Evolutionary conservation across 208 protist species (phyloP), one percentile per base, ranked within the genome.

Genomic region (Paratrypanosoma confusum): DNA sequence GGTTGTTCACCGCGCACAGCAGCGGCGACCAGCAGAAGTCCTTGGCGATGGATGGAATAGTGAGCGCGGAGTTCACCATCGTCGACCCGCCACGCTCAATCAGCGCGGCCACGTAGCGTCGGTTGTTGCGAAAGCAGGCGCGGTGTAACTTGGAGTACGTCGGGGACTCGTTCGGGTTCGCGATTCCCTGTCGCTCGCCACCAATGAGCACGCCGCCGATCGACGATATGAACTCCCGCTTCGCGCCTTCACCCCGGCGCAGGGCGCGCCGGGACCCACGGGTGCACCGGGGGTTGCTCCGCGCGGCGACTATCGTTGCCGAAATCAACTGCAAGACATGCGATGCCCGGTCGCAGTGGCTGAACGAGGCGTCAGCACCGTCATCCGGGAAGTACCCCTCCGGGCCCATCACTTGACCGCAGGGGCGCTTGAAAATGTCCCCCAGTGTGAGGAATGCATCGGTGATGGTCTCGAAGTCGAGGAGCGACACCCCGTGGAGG

Each of bases 1-100:
- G 74, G 60, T 91, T 91, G 73, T 93, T 93, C 40, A 89, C 80
- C 11, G 83, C 79, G 45, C 80, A 93, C 29, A 93, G 48, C 36
- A 93, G 62, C 34, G 83, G 77, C 6, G 83, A 88, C 80, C 83
- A 93, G 52, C 64, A 83, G 45, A 77, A 93, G 37, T 46, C 41
- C 0, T 53, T 16, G 1, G 60, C 63, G 34, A 79, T 55, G 1
- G 48, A 40, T 0, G 72, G 66, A 58, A 88, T 79, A 4, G 71
- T 39, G 3, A 88, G 40, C 10, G 69, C 65, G 39, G 39, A 65
- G 57, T 93, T 93, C 34, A 93, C 57, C 7, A 88, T 55, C n/a
- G 76, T 57, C 17, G 58, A 46, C n/a, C 64, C 72, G n/a, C 83
- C 83, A 25, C 79, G 79, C 21, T 41, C 28, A 6, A 93, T 61